These are phyloP conservation scores for Cupressus sempervirens DNA, from an alignment of 75 land plant genomes.

Conservation along the genomic window DNA sequence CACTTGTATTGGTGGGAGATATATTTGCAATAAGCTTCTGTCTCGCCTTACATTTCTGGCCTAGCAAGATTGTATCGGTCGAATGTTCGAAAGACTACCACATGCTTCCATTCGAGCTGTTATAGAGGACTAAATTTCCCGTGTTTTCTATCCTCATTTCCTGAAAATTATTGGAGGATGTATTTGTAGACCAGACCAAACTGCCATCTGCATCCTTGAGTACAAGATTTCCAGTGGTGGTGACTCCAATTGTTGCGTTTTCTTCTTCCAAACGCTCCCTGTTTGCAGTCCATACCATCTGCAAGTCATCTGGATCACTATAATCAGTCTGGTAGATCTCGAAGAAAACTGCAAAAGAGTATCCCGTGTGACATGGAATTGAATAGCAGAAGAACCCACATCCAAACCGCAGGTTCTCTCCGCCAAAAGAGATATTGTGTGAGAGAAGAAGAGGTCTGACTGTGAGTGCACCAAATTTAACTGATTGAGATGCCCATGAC, in stretches of 20 bases:
- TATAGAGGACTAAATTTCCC: slow-evolving; percentile 48
- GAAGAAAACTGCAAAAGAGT: not conserved
- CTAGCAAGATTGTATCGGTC: slow-evolving; percentile 32
- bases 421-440: not conserved
- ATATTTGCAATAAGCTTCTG: slow-evolving; percentile 5
- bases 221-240: slow-evolving; percentile 24
- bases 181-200: slow-evolving; percentile 37
- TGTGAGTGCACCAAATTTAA: not conserved
- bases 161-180: slow-evolving; percentile 19
- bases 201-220: slow-evolving; percentile 22
- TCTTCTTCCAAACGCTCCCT: slow-evolving; percentile 1
- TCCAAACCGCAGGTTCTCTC: not conserved
- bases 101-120: slow-evolving; percentile 16
- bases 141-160: slow-evolving; percentile 22
- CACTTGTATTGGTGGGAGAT: not conserved
- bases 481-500: not conserved
- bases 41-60: slow-evolving; percentile 20
- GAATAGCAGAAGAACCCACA: not conserved
- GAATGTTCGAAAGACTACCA: slow-evolving; percentile 60
- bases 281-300: slow-evolving; percentile 23
- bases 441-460: not conserved
- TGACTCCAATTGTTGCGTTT: slow-evolving; percentile 9
- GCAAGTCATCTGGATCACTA: not conserved
- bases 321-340: not conserved
- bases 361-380: not conserved